Conservation (phyloP, 148 eudicot species). For the Suaeda aralocaspica region DNA sequence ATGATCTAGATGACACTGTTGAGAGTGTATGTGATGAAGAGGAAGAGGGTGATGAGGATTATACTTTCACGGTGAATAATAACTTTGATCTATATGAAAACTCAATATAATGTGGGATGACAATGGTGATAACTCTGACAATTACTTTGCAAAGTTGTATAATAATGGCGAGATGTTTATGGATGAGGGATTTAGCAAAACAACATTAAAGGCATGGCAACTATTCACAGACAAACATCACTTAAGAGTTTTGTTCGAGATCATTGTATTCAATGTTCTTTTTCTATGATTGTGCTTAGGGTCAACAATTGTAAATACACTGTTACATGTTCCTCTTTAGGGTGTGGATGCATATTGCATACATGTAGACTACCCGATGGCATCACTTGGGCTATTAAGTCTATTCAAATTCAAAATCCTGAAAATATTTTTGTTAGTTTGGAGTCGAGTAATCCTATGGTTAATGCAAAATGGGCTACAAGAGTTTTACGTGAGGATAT, state of each 20-base stretch:
- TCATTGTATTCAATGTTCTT: background rate
- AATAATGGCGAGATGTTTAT: background rate
- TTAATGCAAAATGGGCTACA: background rate
- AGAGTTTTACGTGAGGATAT: background rate
- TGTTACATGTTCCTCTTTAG: background rate
- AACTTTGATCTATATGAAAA: background rate
- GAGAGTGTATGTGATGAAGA: background rate
- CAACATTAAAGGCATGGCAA: background rate
- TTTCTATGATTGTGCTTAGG: background rate
- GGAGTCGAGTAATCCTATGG: background rate
- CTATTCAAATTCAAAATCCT: background rate
- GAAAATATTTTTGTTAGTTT: background rate
- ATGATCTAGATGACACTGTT: background rate
- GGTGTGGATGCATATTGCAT: background rate
- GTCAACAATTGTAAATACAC: background rate
- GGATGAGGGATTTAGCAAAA: background rate
- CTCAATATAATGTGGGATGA: background rate
- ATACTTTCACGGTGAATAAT: background rate
- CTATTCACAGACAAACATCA: background rate
- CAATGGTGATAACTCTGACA: background rate
- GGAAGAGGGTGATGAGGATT: background rate
- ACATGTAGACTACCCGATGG: background rate
- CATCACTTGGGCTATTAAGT: background rate
- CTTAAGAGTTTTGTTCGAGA: background rate
- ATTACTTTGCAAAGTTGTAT: background rate